Conservation (phyloP, 768 basidiomycete genomes). For the Dioszegia hungarica region DNA sequence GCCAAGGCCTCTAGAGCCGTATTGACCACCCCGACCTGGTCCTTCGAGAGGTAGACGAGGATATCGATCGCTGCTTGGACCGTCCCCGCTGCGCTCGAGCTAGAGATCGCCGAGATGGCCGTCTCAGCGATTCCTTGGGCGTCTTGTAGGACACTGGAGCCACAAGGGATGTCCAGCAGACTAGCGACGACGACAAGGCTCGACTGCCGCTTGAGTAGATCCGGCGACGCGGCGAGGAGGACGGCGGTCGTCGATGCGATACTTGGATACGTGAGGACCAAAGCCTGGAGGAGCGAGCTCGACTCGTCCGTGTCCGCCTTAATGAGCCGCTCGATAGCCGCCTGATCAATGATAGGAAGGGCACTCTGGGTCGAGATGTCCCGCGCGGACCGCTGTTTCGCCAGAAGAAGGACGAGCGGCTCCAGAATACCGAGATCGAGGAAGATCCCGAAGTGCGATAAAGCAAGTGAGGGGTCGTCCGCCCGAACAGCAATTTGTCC, state of each 20-base stretch:
- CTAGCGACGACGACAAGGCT: not conserved
- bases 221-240: not conserved
- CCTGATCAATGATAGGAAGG: not conserved
- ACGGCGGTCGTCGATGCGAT: not conserved
- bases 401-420: not conserved
- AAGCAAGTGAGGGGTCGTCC: constrained; percentile 13
- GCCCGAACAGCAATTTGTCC: constrained; percentile 1
- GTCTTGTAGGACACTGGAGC: not conserved
- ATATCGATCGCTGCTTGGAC: not conserved
- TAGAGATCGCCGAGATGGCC: not conserved
- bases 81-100: not conserved
- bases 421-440: constrained; percentile 1
- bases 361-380: not conserved
- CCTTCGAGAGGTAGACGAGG: not conserved
- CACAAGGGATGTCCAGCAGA: not conserved
- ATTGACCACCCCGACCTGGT: not conserved
- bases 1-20: not conserved
- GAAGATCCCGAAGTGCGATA: constrained; percentile 17
- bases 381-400: not conserved
- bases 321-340: not conserved
- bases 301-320: not conserved
- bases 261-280: not conserved
- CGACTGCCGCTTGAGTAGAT: not conserved
- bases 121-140: not conserved
- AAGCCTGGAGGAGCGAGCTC: not conserved